These are phyloP conservation scores for Trichoderma asperelloides DNA, from an alignment of 495 filamentous ascomycete species.

Conservation along the genomic window DNA sequence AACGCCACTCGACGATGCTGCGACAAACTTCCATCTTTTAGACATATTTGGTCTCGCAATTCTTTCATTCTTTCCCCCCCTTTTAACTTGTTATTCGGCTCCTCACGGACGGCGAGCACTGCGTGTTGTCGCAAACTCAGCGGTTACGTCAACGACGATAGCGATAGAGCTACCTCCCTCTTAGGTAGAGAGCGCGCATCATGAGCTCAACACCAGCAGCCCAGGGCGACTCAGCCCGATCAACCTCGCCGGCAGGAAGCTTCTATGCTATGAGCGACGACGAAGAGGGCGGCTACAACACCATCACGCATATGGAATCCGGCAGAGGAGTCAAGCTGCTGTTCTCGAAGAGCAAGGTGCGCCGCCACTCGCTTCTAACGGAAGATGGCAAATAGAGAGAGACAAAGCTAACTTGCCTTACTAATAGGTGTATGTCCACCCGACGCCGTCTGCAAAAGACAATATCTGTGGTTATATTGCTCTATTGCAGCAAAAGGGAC, in stretches of 20 bases:
- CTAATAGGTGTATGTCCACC: constrained; percentile 86
- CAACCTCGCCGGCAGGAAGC: constrained; percentile 70
- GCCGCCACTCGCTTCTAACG: constrained; percentile 12
- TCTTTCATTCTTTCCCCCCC: not conserved
- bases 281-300: constrained; percentile 91
- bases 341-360: constrained; percentile 90
- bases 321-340: constrained; percentile 89
- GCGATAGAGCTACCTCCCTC: not conserved
- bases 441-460: constrained; percentile 84
- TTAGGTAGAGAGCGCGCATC: not conserved
- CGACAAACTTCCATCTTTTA: not conserved
- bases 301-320: constrained; percentile 73
- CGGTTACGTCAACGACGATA: not conserved
- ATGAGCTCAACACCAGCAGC: not conserved
- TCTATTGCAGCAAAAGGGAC: constrained; percentile 79
- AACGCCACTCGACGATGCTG: not conserved
- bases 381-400: constrained; percentile 15
- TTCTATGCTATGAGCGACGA: constrained; percentile 97
- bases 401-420: not conserved
- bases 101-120: not conserved
- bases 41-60: not conserved
- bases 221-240: constrained; percentile 12
- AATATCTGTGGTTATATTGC: constrained; percentile 96
- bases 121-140: not conserved
- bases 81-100: not conserved